Conservation (phyloP, 2,329 filamentous ascomycete genomes). For the Lachnellula occidentalis region DNA sequence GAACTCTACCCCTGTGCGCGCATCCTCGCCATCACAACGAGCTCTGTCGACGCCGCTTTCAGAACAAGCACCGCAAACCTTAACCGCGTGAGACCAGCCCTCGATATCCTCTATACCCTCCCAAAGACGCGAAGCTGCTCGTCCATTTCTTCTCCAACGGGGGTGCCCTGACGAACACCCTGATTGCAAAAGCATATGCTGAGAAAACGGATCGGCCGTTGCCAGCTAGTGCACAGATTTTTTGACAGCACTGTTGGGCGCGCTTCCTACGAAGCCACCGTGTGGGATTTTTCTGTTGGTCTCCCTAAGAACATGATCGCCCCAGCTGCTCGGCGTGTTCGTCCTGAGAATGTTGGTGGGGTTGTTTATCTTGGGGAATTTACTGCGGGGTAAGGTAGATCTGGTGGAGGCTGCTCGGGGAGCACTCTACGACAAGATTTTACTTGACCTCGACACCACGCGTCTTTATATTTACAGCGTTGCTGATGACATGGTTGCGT, state of each 20-base stretch:
- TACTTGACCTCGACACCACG: slow-evolving; percentile 13
- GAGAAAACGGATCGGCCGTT: slow-evolving; percentile 31
- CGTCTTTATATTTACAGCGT: slow-evolving; percentile 27
- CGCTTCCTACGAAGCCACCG: slow-evolving; percentile 12
- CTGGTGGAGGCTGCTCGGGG: slow-evolving; percentile 10
- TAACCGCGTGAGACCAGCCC: slow-evolving; percentile 36
- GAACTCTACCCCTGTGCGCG: slow-evolving; percentile 37
- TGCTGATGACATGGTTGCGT: slow-evolving; percentile 23
- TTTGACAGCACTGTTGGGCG: slow-evolving; percentile 42
- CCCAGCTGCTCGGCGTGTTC: slow-evolving; percentile 8
- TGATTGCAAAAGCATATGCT: slow-evolving; percentile 35
- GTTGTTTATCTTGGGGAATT: slow-evolving; percentile 2
- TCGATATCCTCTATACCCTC: slow-evolving; percentile 31
- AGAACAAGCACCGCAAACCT: slow-evolving; percentile 31
- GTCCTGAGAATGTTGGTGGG: slow-evolving; percentile 10
- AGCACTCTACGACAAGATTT: slow-evolving; percentile 19
- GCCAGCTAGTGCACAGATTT: slow-evolving; percentile 35
- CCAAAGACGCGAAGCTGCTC: slow-evolving; percentile 25
- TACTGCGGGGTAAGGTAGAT: slow-evolving; percentile 9
- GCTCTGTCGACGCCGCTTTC: slow-evolving; percentile 40
- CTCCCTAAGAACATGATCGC: slow-evolving; percentile 24
- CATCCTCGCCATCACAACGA: slow-evolving; percentile 46
- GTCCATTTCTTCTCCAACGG: slow-evolving; percentile 48
- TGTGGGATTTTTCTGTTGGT: slow-evolving; percentile 21
- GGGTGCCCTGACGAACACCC: slow-evolving; percentile 36